phyloP scores from a whole-genome alignment of 352 stramenopile genomes.

The Globisporangium uncinulatum region DNA sequence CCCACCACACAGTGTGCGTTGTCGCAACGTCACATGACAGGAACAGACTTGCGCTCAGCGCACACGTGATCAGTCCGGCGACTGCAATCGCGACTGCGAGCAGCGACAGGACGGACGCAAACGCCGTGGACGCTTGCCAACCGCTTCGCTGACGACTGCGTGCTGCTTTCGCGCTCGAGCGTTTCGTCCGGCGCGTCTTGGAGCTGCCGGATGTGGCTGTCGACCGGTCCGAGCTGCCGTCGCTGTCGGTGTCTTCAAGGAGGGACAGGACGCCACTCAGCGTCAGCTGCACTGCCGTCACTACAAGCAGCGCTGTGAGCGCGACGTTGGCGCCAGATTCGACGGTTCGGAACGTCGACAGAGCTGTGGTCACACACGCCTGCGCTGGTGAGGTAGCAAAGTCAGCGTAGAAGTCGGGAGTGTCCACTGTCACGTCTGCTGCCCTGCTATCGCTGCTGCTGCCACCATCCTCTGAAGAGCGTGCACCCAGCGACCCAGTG shows the following conservation, averaged over 20 bases:
- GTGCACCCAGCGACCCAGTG: background rate
- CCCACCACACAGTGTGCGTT: background rate
- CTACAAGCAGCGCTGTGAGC: constrained; percentile 4
- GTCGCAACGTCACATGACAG: constrained; percentile 17
- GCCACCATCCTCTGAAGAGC: background rate
- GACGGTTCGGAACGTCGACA: constrained; percentile 4
- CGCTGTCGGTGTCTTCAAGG: constrained; percentile 2
- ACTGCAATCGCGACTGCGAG: constrained; percentile 3
- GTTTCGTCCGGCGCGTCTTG: background rate
- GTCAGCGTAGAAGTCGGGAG: constrained; percentile 25
- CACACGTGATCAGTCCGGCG: constrained; percentile 10
- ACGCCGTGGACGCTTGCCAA: background rate
- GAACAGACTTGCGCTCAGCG: constrained; percentile 19
- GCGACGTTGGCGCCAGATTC: background rate
- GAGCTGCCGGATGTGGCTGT: background rate
- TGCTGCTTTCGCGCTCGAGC: background rate
- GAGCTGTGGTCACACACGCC: constrained; percentile 7
- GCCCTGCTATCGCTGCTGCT: background rate
- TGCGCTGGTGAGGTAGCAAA: constrained; percentile 14
- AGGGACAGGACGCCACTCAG: constrained; percentile 8
- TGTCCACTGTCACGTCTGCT: constrained; percentile 13
- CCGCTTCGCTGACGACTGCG: background rate
- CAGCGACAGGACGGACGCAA: background rate
- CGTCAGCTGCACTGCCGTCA: constrained; percentile 3
- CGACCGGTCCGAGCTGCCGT: background rate